Evolutionary conservation across 1,284 basidiomycete species (phyloP), one percentile per base, ranked within the genome.

Genomic region (Ceratobasidium sp.): DNA sequence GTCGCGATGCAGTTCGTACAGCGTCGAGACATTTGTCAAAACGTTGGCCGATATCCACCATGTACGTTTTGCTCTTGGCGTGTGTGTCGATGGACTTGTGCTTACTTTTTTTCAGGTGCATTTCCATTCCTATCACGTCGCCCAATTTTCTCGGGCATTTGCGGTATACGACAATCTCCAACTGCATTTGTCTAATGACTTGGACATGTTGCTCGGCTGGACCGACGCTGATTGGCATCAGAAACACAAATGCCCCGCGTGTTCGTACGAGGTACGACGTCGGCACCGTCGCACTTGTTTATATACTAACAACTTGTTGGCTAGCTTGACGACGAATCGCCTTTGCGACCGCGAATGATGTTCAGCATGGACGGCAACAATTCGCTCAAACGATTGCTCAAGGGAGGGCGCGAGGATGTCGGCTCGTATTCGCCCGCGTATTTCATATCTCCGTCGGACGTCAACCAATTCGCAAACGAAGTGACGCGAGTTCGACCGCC

Each of bases 331-430:
- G 80, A 79, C 17, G 82, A 85, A 77, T 78, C 75, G 1, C 17
- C 33, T 0, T 80, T 85, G 0, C 44, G 59, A 1, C 82, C 83
- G 67, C 64, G 71, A 0, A 80, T 81, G 64, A 69, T 84, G 0
- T 54, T 81, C 26, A 81, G 81, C 0, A 82, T 84, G 77, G 85
- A 86, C 77, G 85, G 85, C 3, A 84, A n/a, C n/a, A n/a, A n/a
- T n/a, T n/a, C n/a, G n/a, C n/a, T n/a, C n/a, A n/a, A n/a, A n/a
- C n/a, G n/a, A n/a, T n/a, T n/a, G n/a, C n/a, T n/a, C n/a, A n/a
- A n/a, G n/a, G n/a, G n/a, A n/a, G n/a, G n/a, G n/a, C n/a, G n/a
- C n/a, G n/a, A n/a, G n/a, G n/a, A n/a, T n/a, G n/a, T n/a, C n/a
- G n/a, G n/a, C n/a, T n/a, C n/a, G n/a, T n/a, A n/a, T n/a, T n/a